Conservation (phyloP, 208 protist species). For the Wallacemonas sp. region DNA sequence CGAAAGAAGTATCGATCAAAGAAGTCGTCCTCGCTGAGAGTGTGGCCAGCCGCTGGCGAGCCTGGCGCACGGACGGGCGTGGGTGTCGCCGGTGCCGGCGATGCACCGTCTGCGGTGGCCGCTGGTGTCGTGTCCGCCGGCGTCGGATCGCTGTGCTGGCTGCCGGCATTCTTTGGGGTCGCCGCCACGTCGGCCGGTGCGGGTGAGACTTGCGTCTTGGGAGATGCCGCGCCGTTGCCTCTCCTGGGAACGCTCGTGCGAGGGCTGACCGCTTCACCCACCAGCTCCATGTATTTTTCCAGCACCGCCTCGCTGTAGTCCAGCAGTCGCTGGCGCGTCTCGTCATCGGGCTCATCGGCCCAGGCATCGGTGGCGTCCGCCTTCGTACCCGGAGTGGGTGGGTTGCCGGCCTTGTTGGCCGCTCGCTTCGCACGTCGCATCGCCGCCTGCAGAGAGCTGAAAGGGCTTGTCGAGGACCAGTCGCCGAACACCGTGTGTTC, state of each 20-base stretch:
- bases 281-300: slow-evolving; percentile 55
- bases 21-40: slow-evolving; percentile 64
- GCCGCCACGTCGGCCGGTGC: neutral
- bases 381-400: neutral
- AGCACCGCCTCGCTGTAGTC: slow-evolving; percentile 58
- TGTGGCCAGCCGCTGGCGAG: neutral
- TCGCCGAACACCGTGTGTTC: slow-evolving; percentile 39
- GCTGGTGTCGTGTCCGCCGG: neutral
- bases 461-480: slow-evolving; percentile 44
- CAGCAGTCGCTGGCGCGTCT: slow-evolving; percentile 56
- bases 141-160: neutral
- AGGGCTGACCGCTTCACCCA: slow-evolving; percentile 42
- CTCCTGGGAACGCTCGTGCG: slow-evolving; percentile 10
- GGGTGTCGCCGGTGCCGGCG: neutral
- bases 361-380: neutral
- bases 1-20: slow-evolving; percentile 88
- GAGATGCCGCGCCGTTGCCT: slow-evolving; percentile 5
- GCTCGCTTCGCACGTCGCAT: neutral
- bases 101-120: neutral
- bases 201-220: neutral
- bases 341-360: slow-evolving; percentile 34
- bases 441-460: slow-evolving; percentile 36
- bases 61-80: neutral
- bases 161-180: neutral
- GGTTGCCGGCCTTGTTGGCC: neutral